Evolutionary conservation across 176 grass and related monocot species (phyloP).

Genomic region (Calamus simplicifolius): DNA sequence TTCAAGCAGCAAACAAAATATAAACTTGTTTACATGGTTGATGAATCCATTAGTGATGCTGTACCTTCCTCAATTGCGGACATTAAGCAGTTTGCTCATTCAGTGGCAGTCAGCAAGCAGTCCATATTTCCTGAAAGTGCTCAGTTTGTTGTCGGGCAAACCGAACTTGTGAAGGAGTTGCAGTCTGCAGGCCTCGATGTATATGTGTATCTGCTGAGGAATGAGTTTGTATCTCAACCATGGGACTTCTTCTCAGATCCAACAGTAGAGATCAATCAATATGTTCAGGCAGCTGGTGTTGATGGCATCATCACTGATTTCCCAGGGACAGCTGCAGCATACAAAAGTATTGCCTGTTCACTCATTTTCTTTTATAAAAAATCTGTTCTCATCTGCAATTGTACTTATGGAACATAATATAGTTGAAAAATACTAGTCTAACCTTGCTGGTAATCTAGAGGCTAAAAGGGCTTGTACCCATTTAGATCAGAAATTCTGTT

Average conservation of each 20-base stretch:
- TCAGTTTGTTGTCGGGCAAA: not conserved
- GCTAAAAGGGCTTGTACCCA: no score
- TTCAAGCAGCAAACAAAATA: constrained; percentile 16
- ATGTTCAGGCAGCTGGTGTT: not conserved
- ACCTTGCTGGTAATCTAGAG: no score
- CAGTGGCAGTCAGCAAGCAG: not conserved
- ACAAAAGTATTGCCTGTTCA: not conserved
- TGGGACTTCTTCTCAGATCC: not conserved
- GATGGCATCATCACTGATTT: not conserved
- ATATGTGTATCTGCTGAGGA: no score
- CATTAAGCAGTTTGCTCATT: constrained; percentile 5
- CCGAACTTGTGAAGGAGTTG: no score
- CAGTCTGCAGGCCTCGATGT: no score
- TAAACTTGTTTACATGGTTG: constrained; percentile 6
- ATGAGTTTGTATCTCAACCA: no score
- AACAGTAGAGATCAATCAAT: not conserved
- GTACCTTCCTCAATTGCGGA: not conserved
- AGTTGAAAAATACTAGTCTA: no score
- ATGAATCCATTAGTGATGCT: not conserved
- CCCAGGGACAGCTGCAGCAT: constrained; percentile 1
- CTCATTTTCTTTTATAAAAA: no score
- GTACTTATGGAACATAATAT: no score
- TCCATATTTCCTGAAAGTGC: not conserved
- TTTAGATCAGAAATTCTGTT: no score
- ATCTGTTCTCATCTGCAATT: no score